Evolutionary conservation across 2,329 filamentous ascomycete species (phyloP).

Genomic region (Colletotrichum liaoningense): DNA sequence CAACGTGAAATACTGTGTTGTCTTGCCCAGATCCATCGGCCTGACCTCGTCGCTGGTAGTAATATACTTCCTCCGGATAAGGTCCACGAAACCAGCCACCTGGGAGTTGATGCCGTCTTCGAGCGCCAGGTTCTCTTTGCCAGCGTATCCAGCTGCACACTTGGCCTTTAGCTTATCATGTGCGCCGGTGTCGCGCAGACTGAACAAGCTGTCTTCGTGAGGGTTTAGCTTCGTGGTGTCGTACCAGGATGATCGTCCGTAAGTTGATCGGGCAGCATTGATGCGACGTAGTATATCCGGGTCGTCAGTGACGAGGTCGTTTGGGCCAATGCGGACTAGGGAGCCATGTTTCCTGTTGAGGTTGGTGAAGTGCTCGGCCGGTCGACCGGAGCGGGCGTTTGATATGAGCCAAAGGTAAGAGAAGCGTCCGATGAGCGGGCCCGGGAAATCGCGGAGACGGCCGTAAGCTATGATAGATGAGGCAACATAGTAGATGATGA

Average conservation of each 20-base stretch:
- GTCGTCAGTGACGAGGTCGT: constrained; percentile 37
- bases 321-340: constrained; percentile 38
- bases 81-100: neutral
- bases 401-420: constrained; percentile 33
- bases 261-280: constrained; percentile 27
- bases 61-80: constrained; percentile 31
- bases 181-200: constrained; percentile 46
- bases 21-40: constrained; percentile 53
- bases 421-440: constrained; percentile 25
- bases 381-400: constrained; percentile 23
- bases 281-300: constrained; percentile 33
- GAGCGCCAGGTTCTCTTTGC: constrained; percentile 62
- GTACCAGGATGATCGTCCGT: constrained; percentile 37
- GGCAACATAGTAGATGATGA: constrained; percentile 33
- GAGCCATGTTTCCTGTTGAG: constrained; percentile 32
- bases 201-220: constrained; percentile 34
- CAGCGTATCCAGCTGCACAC: constrained; percentile 52
- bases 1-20: constrained; percentile 59
- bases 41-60: constrained; percentile 37
- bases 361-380: constrained; percentile 18
- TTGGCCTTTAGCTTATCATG: constrained; percentile 47
- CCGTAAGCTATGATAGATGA: constrained; percentile 44
- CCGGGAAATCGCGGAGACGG: constrained; percentile 22
- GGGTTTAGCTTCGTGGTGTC: constrained; percentile 29
- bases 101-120: constrained; percentile 50